Percentiles rank a stretch among this genome's conserved stretches.
These are phyloP conservation scores for Symbiodinium pilosum DNA, from an alignment of 73 alveolate genomes.

Conservation along the genomic window DNA sequence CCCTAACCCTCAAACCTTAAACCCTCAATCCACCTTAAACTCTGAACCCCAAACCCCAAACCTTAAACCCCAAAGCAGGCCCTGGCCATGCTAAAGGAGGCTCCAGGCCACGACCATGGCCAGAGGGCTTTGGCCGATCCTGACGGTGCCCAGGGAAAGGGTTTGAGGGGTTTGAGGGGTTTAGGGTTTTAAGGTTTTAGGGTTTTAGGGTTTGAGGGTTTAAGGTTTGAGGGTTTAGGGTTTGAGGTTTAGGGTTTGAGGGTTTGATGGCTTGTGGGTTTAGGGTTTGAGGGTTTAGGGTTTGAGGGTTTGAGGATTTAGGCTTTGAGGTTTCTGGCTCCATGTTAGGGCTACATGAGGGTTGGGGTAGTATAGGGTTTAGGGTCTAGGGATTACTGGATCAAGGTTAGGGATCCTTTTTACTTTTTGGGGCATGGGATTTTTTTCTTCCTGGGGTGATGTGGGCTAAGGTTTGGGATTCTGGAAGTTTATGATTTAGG, in stretches of 20 bases:
- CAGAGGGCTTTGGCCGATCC: slow-evolving; percentile 24
- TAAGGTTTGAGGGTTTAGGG: too few relatives aligned
- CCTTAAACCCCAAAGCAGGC: slow-evolving; percentile 18
- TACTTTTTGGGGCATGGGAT: too few relatives aligned
- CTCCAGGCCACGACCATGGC: slow-evolving; percentile 57
- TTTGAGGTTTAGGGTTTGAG: too few relatives aligned
- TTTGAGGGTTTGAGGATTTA: not conserved
- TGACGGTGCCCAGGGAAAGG: not conserved
- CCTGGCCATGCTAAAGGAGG: slow-evolving; percentile 15
- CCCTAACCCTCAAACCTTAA: not conserved
- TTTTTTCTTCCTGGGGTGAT: too few relatives aligned
- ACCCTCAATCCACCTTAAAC: not conserved
- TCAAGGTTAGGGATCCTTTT: too few relatives aligned
- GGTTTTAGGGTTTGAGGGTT: too few relatives aligned
- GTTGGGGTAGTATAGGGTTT: too few relatives aligned
- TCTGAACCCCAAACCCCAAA: not conserved
- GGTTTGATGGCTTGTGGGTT: not conserved
- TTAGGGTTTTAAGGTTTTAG: too few relatives aligned
- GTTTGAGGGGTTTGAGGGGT: too few relatives aligned
- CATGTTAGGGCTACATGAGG: too few relatives aligned
- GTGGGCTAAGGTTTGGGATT: too few relatives aligned
- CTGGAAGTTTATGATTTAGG: not conserved
- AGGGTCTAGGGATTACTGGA: too few relatives aligned
- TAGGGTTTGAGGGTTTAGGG: not conserved
- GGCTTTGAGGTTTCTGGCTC: not conserved